Percentiles rank a stretch among this genome's conserved stretches.
These are phyloP conservation scores for Lizonia empirigonia DNA, from an alignment of 2,329 filamentous ascomycete genomes.

Conservation along the genomic window DNA sequence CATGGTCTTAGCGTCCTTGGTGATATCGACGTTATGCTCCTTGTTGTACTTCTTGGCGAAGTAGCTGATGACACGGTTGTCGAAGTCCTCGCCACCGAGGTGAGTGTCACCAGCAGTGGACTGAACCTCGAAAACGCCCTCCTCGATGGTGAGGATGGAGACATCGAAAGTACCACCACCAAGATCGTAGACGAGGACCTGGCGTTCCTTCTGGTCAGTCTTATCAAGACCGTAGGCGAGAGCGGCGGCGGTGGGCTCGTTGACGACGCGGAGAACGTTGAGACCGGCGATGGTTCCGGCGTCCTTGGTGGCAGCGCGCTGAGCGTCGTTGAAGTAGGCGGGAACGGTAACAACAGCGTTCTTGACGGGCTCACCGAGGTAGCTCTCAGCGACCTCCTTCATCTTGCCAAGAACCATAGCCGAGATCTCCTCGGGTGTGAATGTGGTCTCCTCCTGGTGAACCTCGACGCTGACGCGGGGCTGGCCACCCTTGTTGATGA, in stretches of 20 bases:
- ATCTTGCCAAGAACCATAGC: conserved; percentile 73
- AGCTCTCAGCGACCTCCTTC: conserved; percentile 81
- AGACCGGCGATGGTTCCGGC: conserved; percentile 90
- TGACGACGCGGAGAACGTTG: conserved; percentile 94
- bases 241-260: conserved; percentile 94
- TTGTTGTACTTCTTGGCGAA: conserved; percentile 99
- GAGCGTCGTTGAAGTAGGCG: conserved; percentile 98
- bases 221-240: conserved; percentile 82
- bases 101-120: conserved; percentile 96
- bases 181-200: conserved; percentile 51
- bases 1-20: conserved; percentile 96
- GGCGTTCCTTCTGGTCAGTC: conserved; percentile 48
- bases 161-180: conserved; percentile 53
- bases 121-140: conserved; percentile 92
- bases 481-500: conserved; percentile 87
- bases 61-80: conserved; percentile 95
- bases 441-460: conserved; percentile 67
- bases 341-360: conserved; percentile 93
- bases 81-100: conserved; percentile 98
- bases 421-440: conserved; percentile 81
- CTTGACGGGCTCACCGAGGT: conserved; percentile 80
- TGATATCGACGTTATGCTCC: conserved; percentile 90
- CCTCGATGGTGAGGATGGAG: conserved; percentile 81
- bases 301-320: conserved; percentile 96
- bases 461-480: conserved; percentile 80